Percentiles rank a stretch among this genome's conserved stretches.
Evolutionary conservation across 768 basidiomycete genomes (phyloP).

Genomic region (Cubamyces lactineus): DNA sequence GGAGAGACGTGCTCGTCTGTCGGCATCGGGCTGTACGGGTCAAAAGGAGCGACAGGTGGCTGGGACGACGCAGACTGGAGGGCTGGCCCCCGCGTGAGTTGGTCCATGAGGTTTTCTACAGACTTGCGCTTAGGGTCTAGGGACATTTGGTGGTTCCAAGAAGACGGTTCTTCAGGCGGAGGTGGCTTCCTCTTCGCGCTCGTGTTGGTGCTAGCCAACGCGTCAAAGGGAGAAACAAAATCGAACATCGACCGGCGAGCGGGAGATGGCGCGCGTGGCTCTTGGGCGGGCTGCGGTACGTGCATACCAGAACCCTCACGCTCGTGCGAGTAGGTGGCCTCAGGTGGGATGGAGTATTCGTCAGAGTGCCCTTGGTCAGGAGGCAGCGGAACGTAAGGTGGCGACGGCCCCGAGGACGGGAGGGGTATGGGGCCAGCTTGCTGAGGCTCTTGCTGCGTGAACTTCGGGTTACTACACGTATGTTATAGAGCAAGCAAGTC

Average conservation of each 20-base stretch:
- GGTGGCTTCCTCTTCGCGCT: constrained; percentile 72
- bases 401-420: constrained; percentile 28
- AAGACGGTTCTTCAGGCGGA: constrained; percentile 60
- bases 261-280: constrained; percentile 61
- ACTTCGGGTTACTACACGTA: constrained; percentile 22
- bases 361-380: constrained; percentile 27
- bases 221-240: constrained; percentile 84
- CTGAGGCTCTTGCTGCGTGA: constrained; percentile 14
- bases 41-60: constrained; percentile 32
- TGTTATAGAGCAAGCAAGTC: neutral
- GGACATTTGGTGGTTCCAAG: constrained; percentile 46
- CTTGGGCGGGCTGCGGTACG: constrained; percentile 3
- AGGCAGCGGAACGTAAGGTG: constrained; percentile 27
- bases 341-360: constrained; percentile 26
- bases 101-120: constrained; percentile 80
- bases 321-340: constrained; percentile 31
- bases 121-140: constrained; percentile 76
- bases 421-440: constrained; percentile 18
- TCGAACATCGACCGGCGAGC: constrained; percentile 85
- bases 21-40: constrained; percentile 30
- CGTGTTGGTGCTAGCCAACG: constrained; percentile 54
- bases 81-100: constrained; percentile 56
- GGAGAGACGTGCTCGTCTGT: constrained; percentile 37
- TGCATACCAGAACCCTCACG: constrained; percentile 22
- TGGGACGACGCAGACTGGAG: constrained; percentile 35